A percentile compares a stretch with the other conserved stretches of the same genome.
These are phyloP conservation scores for Iris pallida DNA, from an alignment of 116 monocot genomes.

Conservation along the genomic window DNA sequence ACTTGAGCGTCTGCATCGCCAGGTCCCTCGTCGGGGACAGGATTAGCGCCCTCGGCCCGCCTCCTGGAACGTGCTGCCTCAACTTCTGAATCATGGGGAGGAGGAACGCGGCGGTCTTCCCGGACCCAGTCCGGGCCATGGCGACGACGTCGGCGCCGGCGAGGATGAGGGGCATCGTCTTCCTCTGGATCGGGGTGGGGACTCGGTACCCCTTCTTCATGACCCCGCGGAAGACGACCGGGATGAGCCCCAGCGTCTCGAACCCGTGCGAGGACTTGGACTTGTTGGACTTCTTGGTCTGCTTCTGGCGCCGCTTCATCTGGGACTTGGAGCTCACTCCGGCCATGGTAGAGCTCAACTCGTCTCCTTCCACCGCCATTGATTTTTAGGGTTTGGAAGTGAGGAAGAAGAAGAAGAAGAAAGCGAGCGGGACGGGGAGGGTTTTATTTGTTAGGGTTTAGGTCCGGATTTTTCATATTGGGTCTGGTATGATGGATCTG, in stretches of 20 bases:
- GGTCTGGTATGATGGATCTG: too few species aligned
- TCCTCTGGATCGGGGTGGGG: constrained; percentile 87
- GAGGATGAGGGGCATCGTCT: constrained; percentile 83
- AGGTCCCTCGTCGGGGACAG: constrained; percentile 84
- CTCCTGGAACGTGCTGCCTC: constrained; percentile 56
- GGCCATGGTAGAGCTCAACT: neutral
- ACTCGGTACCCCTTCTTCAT: constrained; percentile 80
- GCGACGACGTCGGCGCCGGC: constrained; percentile 81
- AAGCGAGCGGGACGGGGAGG: too few species aligned
- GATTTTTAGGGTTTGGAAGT: too few species aligned
- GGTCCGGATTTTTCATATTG: too few species aligned
- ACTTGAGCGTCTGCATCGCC: constrained; percentile 82
- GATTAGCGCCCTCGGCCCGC: constrained; percentile 66
- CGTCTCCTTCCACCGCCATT: too few species aligned
- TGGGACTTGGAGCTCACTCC: neutral
- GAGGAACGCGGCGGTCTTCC: constrained; percentile 91
- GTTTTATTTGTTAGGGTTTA: too few species aligned
- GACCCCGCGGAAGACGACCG: constrained; percentile 57
- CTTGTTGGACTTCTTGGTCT: constrained; percentile 26
- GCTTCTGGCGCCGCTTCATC: constrained; percentile 1
- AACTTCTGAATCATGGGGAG: constrained; percentile 82
- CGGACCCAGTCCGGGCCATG: constrained; percentile 93
- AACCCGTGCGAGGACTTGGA: constrained; percentile 81
- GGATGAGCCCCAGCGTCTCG: constrained; percentile 69
- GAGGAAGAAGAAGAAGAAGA: too few species aligned